Base-by-base conservation (phyloP, 2,329 filamentous ascomycete genomes). In the Colletotrichum euphorbiae region DNA sequence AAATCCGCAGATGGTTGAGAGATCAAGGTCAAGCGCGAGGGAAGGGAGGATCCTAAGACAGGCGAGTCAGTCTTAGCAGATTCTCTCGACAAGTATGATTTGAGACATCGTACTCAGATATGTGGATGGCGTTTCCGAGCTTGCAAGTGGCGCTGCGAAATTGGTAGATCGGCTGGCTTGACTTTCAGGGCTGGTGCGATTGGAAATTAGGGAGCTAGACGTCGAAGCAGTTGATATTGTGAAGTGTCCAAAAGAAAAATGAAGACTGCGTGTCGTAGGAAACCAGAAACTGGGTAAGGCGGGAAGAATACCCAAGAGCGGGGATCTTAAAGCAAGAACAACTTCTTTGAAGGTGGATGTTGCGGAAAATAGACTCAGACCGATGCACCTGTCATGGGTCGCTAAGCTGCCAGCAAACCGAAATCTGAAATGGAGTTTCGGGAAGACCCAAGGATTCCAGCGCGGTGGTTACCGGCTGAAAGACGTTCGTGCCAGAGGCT, bases 351-450 rank as follows among this genome's bases (percentile, higher is more conserved):
- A 15, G 40, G 12, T 50, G 55, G 40, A 28, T 15, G 42, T 57
- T 19, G 57, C 42, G 48, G 19, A 38, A 58, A 19, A 43, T 31
- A 21, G 52, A 56, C 38, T 70, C 62, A 70, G 62, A 45, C 28
- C 19, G 40, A 67, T 69, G 51, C 36, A 56, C 55, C 50, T 59
- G 33, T 70, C 69, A 67, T 69, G 67, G 67, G 67, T 50, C 43
- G 56, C 51, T 21, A 56, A 19, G 40, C 33, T 45, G 19, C 60
- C 52, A 56, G 59, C 69, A 70, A 70, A 69, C 65, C 66, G 59
- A 70, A 66, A 69, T 67, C 57, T 66, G 57, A 70, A 63, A 70
- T 62, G 43, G 68, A 59, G 56, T 67, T 67, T 66, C 67, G 56
- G 56, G 62, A 62, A n/a, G 51, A 57, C 45, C 67, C 62, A 67